phyloP scores from a whole-genome alignment of 2,329 filamentous ascomycete genomes.

The Sclerotinia glacialis region DNA sequence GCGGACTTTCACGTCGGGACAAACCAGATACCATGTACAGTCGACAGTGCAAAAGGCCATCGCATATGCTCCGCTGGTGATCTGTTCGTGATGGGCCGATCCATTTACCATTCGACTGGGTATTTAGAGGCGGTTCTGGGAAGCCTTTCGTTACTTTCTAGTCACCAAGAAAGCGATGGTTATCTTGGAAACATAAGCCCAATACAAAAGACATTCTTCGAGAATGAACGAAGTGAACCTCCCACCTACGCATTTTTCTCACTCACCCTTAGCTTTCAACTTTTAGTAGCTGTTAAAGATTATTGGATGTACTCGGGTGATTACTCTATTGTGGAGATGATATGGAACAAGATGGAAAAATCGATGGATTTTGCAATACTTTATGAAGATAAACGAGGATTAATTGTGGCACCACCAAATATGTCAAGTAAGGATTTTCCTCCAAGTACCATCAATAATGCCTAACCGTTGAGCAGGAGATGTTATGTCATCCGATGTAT shows the following conservation, averaged over 20 bases:
- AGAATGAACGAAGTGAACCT: slow-evolving; percentile 2
- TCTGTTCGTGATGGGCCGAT: slow-evolving; percentile 7
- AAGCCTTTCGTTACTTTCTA: slow-evolving; percentile 6
- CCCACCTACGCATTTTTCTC: slow-evolving; percentile 4
- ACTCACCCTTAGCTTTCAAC: background rate
- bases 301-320: slow-evolving; percentile 10
- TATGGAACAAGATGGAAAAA: slow-evolving; percentile 40
- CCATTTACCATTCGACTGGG: slow-evolving; percentile 6
- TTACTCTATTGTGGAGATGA: slow-evolving; percentile 49
- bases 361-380: slow-evolving; percentile 2
- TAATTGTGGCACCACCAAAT: background rate
- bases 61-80: slow-evolving; percentile 11
- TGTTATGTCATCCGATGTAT: slow-evolving; percentile 1
- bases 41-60: slow-evolving; percentile 13
- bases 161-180: background rate
- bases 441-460: background rate
- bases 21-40: slow-evolving; percentile 13
- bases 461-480: background rate
- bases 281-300: slow-evolving; percentile 13
- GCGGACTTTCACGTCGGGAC: slow-evolving; percentile 9
- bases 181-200: slow-evolving; percentile 10
- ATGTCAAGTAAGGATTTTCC: slow-evolving; percentile 9
- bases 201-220: slow-evolving; percentile 14
- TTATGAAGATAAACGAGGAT: slow-evolving; percentile 5
- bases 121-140: slow-evolving; percentile 7